Evolutionary conservation across 208 protist genomes (phyloP), one percentile per base, ranked within the genome.

Genomic region (Leishmania martiniquensis): DNA sequence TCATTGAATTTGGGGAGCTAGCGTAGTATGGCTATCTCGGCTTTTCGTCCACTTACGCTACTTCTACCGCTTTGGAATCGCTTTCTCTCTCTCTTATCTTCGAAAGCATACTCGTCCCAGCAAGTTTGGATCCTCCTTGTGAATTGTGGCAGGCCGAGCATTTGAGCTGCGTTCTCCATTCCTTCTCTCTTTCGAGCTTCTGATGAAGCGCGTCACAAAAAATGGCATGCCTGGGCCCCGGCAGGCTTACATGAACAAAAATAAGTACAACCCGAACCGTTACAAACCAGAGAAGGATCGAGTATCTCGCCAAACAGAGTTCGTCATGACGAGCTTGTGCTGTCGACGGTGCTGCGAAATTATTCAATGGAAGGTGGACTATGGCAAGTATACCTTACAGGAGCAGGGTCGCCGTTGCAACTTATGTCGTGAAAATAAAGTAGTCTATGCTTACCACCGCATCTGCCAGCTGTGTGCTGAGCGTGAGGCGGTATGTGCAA

Each of bases 351-450:
- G 95, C 85, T 95, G 88, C 70, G 89, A 97, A 22, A 94, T 97
- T 29, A 86, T 98, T 70, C 85, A 95, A 44, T 98, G 95, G 95
- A 97, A 96, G 77, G 82, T 94, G 6, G 89, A 95, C 62, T 98
- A 95, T 67, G 95, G 95, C 1, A 96, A 98, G 77, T 98, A 95
- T 75, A 75, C 76, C 20, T 82, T 84, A 4, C 85, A 89, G 39
- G 86, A 94, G 49, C 83, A 78, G 39, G 66, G 86, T 1, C 80
- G 85, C 2, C 89, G 89, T 73, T 98, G 95, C 83, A 95, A 96
- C 66, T 44, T 75, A 1, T 98, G 95, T 74, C 71, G 76, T 4
- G 80, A 89, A 25, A 92, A 87, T 74, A 89, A 77, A 13, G 85
- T 98, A 4, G 34, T 65, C 12, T 39, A 91, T 17, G 84, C 95